Percentiles rank a stretch among this genome's conserved stretches.
These are phyloP conservation scores for Mycena indigotica DNA, from an alignment of 768 basidiomycete species.

Conservation along the genomic window DNA sequence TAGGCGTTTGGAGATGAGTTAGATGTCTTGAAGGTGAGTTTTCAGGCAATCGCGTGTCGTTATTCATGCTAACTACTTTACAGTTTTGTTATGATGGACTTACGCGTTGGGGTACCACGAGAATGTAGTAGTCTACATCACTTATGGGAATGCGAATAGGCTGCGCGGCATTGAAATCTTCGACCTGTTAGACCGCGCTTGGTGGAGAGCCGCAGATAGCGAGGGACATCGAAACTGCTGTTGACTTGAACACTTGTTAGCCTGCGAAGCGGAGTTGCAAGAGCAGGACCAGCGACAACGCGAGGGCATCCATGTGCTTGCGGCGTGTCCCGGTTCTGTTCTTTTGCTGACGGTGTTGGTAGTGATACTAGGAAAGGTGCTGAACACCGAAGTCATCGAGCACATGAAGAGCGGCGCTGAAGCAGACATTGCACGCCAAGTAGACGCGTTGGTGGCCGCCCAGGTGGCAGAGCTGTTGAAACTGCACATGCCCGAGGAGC, in stretches of 20 bases:
- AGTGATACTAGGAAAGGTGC: conserved; percentile 52
- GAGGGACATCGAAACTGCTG: conserved; percentile 36
- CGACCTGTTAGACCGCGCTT: conserved; percentile 38
- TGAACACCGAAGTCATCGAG: conserved; percentile 46
- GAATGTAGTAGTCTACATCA: too few species aligned
- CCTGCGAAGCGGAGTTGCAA: conserved; percentile 45
- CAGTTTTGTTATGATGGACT: too few species aligned
- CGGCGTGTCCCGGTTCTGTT: conserved; percentile 28
- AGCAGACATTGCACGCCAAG: conserved; percentile 46
- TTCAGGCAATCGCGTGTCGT: too few species aligned
- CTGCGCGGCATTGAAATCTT: too few species aligned
- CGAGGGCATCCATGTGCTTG: conserved; percentile 50
- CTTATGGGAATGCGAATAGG: too few species aligned
- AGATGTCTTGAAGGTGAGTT: too few species aligned
- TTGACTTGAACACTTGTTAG: conserved; percentile 29
- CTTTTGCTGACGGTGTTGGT: neutral
- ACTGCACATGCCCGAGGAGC: conserved; percentile 45
- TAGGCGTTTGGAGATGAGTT: too few species aligned
- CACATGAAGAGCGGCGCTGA: conserved; percentile 54
- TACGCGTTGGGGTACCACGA: too few species aligned
- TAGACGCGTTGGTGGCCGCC: conserved; percentile 53
- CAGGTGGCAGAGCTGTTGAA: conserved; percentile 53
- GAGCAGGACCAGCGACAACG: conserved; percentile 46
- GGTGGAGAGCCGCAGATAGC: conserved; percentile 42
- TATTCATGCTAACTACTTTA: too few species aligned